Base-by-base conservation (phyloP, 1,284 basidiomycete species). In the Rhodotorula sp. region DNA sequence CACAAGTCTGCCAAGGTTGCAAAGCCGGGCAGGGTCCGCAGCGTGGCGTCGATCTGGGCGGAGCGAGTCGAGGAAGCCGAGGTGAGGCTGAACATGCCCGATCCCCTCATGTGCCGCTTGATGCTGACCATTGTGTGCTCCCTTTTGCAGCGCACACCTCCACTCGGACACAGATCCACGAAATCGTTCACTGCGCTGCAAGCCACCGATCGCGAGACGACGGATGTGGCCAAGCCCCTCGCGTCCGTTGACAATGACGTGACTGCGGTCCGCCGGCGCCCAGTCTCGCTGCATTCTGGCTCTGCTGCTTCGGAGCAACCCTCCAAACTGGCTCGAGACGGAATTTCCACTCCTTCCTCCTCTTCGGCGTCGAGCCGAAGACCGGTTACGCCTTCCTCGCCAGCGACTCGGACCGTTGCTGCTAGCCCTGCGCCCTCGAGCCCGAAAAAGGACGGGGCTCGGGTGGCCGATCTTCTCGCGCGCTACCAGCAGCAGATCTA, bases 381-480 rank as follows among this genome's bases (percentile, higher is more conserved):
- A 43, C 38, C 38, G 38, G 38, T 43, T 12, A 43, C 38, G 38
- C 38, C 38, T 43, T 43, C 38, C 38, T 43, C 38, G 38, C 38
- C 38, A 10, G 38, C 38, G 38, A 43, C 38, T 12, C 38, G 38
- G 10, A 43, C 38, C 38, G 8, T 14, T 43, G 8, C 38, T 43
- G 38, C 38, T 12, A 43, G 38, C 38, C 38, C 38, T 43, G 38
- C 10, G 38, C 38, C 38, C 38, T 10, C 38, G 38, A 43, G 38
- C 38, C 38, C 38, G 38, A 43, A 12, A 43, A 43, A 43, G 38
- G 64, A 49, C 45, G 52, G 61, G 19, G 26, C 34, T 5, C 68
- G 57, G 57, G 72, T 73, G 19, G 61, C 49, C 34, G 69, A 70
- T 18, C 34, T 73, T 19, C 45, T 73, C n/a, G 60, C 58, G 18